A percentile compares a stretch with the other conserved stretches of the same genome.
These are phyloP conservation scores for Leccinum solheimii DNA, from an alignment of 1,284 basidiomycete genomes.

Conservation along the genomic window DNA sequence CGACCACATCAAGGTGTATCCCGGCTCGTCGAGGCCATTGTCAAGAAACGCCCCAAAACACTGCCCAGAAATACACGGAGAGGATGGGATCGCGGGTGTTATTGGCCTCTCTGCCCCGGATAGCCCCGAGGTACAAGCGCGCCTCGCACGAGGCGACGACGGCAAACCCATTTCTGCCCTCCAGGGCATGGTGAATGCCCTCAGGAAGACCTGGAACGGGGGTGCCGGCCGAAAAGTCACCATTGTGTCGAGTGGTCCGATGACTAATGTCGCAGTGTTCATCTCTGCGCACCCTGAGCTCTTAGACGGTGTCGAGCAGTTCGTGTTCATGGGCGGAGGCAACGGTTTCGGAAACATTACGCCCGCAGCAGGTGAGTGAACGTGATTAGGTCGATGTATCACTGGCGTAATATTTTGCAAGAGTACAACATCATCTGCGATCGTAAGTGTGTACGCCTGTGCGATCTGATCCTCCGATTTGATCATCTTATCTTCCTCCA, in stretches of 20 bases:
- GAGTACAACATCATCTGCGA: constrained; percentile 85
- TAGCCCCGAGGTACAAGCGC: constrained; percentile 47
- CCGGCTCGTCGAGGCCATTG: constrained; percentile 69
- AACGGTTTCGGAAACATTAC: constrained; percentile 80
- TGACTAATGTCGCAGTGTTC: constrained; percentile 85
- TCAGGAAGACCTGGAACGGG: constrained; percentile 55
- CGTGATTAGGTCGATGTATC: not conserved
- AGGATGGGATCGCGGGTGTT: constrained; percentile 78
- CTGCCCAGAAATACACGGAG: constrained; percentile 77
- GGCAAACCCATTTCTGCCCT: constrained; percentile 51
- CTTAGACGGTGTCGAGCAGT: constrained; percentile 66
- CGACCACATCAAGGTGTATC: constrained; percentile 56
- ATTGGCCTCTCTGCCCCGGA: constrained; percentile 61
- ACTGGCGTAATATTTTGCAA: constrained; percentile 19
- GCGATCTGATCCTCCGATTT: not conserved
- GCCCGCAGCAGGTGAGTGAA: constrained; percentile 63
- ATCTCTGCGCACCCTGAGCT: constrained; percentile 70
- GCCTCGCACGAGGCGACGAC: constrained; percentile 44
- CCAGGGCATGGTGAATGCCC: constrained; percentile 62
- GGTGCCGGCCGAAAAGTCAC: constrained; percentile 58
- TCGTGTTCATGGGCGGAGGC: constrained; percentile 89
- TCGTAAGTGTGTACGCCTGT: constrained; percentile 46
- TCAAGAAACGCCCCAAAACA: constrained; percentile 46
- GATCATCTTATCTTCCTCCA: not conserved
- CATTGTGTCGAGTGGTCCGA: constrained; percentile 73